Conservation (phyloP, 768 basidiomycete genomes). For the Chlorophyllum brunneum region DNA sequence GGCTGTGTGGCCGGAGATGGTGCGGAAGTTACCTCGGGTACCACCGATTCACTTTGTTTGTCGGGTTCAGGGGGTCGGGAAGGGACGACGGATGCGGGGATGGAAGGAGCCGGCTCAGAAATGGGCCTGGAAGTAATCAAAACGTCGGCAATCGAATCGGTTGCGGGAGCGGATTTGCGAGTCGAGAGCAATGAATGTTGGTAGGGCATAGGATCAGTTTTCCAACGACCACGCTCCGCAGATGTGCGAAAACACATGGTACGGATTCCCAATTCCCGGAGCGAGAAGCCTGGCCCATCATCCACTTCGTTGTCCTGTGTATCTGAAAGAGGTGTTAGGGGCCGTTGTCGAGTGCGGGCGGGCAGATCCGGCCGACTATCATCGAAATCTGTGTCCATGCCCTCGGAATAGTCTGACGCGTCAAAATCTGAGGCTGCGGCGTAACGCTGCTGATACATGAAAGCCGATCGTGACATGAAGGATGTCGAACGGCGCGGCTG, state of each 20-base stretch:
- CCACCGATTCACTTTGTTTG: constrained; percentile 11
- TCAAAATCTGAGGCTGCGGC: constrained; percentile 31
- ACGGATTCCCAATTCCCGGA: constrained; percentile 29
- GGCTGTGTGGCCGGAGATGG: constrained; percentile 6
- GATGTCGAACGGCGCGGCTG: constrained; percentile 18
- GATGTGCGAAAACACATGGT: constrained; percentile 53
- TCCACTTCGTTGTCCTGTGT: constrained; percentile 28
- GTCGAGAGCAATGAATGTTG: constrained; percentile 21
- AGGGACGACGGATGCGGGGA: constrained; percentile 9
- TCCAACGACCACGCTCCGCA: constrained; percentile 58
- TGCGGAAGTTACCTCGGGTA: constrained; percentile 14
- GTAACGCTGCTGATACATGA: constrained; percentile 22
- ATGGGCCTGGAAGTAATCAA: constrained; percentile 26
- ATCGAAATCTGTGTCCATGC: constrained; percentile 19
- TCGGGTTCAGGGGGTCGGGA: background rate
- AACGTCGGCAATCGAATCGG: constrained; percentile 27
- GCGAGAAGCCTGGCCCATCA: constrained; percentile 25
- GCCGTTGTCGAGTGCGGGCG: constrained; percentile 22
- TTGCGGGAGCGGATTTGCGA: constrained; percentile 30
- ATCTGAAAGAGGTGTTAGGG: constrained; percentile 27
- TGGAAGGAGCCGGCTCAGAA: constrained; percentile 34
- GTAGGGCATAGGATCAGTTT: constrained; percentile 42
- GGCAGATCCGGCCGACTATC: constrained; percentile 24
- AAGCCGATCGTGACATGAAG: constrained; percentile 26
- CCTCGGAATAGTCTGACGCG: constrained; percentile 29